Base-by-base conservation (phyloP, 106 monocot species). In the Apostasia ramifera region DNA sequence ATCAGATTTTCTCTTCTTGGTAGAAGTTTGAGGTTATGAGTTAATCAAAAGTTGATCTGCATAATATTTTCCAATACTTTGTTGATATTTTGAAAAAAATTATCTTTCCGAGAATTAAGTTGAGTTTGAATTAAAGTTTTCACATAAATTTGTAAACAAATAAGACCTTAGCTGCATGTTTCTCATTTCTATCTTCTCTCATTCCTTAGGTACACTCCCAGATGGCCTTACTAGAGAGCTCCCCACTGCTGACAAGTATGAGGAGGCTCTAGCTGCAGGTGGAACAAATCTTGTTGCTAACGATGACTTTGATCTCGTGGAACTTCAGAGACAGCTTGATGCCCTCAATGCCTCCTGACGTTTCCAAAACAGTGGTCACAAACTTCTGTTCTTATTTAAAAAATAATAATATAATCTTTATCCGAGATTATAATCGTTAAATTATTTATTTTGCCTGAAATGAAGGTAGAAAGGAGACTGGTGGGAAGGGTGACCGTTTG, bases 201-300 rank as follows among this genome's bases (percentile, higher is more conserved):
- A n/a, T 47, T 14, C 11, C 6, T 45, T 53, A 97, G 97, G 69
- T 70, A 37, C 55, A 41, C 89, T 98, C 15, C 97, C 97, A 40
- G 87, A 98, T 69, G 97, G 97, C 15, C 75, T 98, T 8, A 53
- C 81, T 5, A 84, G 69, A 45, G 97, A 98, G 77, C 92, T 98
- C 41, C 97, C 97, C 4, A 75, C 48, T 41, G 89, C 97, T 42
- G 97, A 98, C 14, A 70, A 71, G 39, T 76, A 83, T 68, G 54
- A 75, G 42, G 81, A 81, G 42, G 56, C 82, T 67, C 48, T 43
- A 9, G 44, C 26, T 6, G 15, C 46, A 3, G 67, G 57, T 47
- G 78, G 13, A 12, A 45, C 60, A 2, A 71, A 14, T 6, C 39
- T 66, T 5, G 61, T 79, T 26, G 50, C 40, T 8, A 85, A 92